Base-by-base conservation (phyloP, 306 rosid species). In the Pachyrhizus erosus region DNA sequence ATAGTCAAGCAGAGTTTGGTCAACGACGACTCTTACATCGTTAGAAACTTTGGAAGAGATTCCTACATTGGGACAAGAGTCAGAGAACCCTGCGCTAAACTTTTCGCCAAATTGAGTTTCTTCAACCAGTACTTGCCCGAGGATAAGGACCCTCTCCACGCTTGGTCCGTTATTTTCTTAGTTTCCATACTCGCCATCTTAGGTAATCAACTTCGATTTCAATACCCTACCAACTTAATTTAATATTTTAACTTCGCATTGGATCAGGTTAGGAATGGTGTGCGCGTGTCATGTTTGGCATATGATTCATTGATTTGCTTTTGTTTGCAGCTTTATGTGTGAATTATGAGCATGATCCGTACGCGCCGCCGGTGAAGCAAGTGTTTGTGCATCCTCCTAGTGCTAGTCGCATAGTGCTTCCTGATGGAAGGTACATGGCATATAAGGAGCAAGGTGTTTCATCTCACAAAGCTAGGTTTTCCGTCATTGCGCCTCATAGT, bases 401-500 rank as follows among this genome's bases (percentile, higher is more conserved):
- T 76, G 99, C 99, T 51, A 62, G 52, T 62, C 94, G 92, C 26
- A 34, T 89, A 24, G 48, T 89, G 90, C 98, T 96, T 88, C 98
- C 93, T 0, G 99, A 96, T 84, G 98, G 99, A 84, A 91, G 99
- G 87, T 84, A 86, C 83, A 73, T 96, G 82, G 96, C 99, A 67
- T 96, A 96, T 75, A 91, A 75, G 84, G 94, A 93, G 89, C 96
- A 73, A 70, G 99, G 99, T 7, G 91, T 96, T 85, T 54, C 88
- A 1, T 85, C 92, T 42, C 88, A 96, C 15, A 87, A 73, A 83
- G 98, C 98, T 86, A 89, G 99, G 79, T 91, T 89, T 87, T 91
- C 98, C 20, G 13, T 96, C 26, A 86, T 96, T 65, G 89, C 87
- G 77, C 98, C 99, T 24, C 99, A 91, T 75, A 37, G 87, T 75